phyloP scores from a whole-genome alignment of 2,329 filamentous ascomycete genomes.

The Talaromyces albobiverticillius region DNA sequence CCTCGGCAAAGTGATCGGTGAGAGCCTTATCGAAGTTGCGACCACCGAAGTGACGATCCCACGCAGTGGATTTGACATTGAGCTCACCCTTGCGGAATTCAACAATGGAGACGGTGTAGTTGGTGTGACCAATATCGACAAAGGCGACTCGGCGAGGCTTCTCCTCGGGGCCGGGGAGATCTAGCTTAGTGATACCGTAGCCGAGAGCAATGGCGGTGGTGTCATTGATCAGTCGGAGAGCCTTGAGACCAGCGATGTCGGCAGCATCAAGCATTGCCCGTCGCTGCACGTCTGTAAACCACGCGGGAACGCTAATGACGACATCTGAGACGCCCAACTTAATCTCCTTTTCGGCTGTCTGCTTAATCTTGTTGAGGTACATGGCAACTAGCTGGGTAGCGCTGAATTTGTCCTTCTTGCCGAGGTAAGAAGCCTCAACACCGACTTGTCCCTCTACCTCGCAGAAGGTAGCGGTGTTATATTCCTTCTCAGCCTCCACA shows the following conservation, averaged over 20 bases:
- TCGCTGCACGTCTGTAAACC: constrained; percentile 96
- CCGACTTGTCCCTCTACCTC: constrained; percentile 93
- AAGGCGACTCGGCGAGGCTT: constrained; percentile 88
- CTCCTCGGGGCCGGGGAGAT: constrained; percentile 84
- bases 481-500: constrained; percentile 88
- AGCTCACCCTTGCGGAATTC: constrained; percentile 98
- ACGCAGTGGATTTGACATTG: constrained; percentile 86
- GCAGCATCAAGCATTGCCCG: constrained; percentile 84
- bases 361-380: constrained; percentile 92
- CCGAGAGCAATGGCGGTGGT: constrained; percentile 93
- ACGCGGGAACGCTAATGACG: constrained; percentile 89
- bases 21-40: constrained; percentile 95
- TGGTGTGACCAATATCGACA: constrained; percentile 92
- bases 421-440: constrained; percentile 87
- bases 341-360: constrained; percentile 80
- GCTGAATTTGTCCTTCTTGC: constrained; percentile 94
- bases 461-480: constrained; percentile 77
- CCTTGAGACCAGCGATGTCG: constrained; percentile 89
- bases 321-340: constrained; percentile 89
- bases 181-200: constrained; percentile 96
- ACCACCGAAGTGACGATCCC: constrained; percentile 94
- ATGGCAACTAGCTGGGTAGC: constrained; percentile 90
- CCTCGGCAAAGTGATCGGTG: constrained; percentile 88
- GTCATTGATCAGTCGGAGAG: constrained; percentile 94
- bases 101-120: constrained; percentile 90